Conservation (phyloP, 176 grass and related monocot genomes). For the Ensete ventricosum region DNA sequence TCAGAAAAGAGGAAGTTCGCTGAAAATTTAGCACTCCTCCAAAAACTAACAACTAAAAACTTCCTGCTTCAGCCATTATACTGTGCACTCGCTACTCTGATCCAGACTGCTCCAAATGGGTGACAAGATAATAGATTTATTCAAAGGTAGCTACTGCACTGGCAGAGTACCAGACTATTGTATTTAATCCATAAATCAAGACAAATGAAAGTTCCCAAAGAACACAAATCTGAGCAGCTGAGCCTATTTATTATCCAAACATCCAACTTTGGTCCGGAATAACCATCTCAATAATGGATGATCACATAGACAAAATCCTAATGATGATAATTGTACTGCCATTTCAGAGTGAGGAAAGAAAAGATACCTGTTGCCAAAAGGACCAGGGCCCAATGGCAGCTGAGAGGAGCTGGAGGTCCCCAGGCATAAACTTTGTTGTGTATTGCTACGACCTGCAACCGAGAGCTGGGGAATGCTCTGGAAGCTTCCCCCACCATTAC, state of each 20-base stretch:
- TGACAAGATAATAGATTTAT: not conserved
- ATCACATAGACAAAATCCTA: not conserved
- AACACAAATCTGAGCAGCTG: not conserved
- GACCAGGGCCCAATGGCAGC: constrained; percentile 34
- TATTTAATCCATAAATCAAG: no score
- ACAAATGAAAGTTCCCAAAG: no score
- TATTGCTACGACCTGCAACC: constrained; percentile 13
- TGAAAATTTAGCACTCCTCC: not conserved
- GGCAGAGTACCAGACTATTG: not conserved
- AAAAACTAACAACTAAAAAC: not conserved
- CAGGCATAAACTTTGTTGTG: constrained; percentile 43
- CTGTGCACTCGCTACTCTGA: not conserved
- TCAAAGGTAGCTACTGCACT: not conserved
- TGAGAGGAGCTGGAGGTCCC: constrained; percentile 43
- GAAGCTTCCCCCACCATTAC: constrained; percentile 10
- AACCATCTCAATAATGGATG: not conserved
- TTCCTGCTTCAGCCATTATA: not conserved
- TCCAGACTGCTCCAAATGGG: not conserved
- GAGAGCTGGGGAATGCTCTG: constrained; percentile 34
- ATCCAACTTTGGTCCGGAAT: not conserved
- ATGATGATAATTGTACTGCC: not conserved
- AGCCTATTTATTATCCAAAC: not conserved
- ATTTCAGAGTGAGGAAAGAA: not conserved
- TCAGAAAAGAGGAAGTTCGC: no score
- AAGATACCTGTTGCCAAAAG: constrained; percentile 43